Evolutionary conservation across 2,329 filamentous ascomycete species (phyloP), one percentile per base, ranked within the genome.

Genomic region (Penicillium janthinellum): DNA sequence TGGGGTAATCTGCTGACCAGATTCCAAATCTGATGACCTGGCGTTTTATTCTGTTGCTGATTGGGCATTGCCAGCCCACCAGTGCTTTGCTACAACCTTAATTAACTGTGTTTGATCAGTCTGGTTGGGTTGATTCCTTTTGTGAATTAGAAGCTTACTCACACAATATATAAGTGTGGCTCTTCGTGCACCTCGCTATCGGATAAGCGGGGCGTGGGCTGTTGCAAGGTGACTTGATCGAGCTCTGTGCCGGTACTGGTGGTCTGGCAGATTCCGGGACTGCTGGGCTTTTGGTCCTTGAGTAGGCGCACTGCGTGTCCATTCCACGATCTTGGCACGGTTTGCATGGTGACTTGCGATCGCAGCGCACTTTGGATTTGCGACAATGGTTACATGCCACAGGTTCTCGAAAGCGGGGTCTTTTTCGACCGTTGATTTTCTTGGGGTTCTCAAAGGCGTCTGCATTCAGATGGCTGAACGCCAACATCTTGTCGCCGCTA

Each of bases 151-250:
- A n/a, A n/a, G n/a, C n/a, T n/a, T n/a, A n/a, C n/a, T n/a, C n/a
- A n/a, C n/a, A n/a, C n/a, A n/a, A n/a, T n/a, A n/a, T n/a, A n/a
- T n/a, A n/a, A n/a, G n/a, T n/a, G n/a, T n/a, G n/a, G n/a, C n/a
- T n/a, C n/a, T n/a, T n/a, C n/a, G 64, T 70, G 7, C 66, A 62
- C 22, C 41, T 42, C 41, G 17, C 41, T 5, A 42, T 42, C 17
- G 17, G 17, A 42, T 7, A 17, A 12, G 17, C 17, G 41, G 17
- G 41, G 17, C 22, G 41, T 20, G 2, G 41, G 17, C 41, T 42
- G 41, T 42, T 42, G 41, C 41, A 42, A 22, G 6, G 7, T 17
- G 17, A 20, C 17, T 12, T 11, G 41, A 22, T 42, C 41, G 17
- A 22, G 6, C 10, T 22, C 41, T 42, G 41, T 42, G 6, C 17